These are phyloP conservation scores for Podospora conica DNA, from an alignment of 495 filamentous ascomycete genomes.

Conservation along the genomic window DNA sequence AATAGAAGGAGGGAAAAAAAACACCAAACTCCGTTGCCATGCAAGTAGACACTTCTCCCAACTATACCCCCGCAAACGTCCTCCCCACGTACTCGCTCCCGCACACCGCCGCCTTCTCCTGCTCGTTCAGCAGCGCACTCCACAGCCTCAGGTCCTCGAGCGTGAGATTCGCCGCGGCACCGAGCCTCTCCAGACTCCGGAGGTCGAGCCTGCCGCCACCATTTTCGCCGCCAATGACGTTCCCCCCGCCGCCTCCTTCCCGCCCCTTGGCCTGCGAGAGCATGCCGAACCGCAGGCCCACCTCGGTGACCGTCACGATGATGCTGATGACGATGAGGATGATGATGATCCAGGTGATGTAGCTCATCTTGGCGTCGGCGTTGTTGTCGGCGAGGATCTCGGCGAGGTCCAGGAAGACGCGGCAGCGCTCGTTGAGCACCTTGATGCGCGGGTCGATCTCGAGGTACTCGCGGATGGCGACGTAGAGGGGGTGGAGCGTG, in stretches of 20 bases:
- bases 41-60: neutral
- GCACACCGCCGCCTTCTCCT: constrained; percentile 41
- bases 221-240: constrained; percentile 15
- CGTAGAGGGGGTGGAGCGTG: constrained; percentile 88
- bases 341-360: constrained; percentile 97
- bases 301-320: constrained; percentile 82
- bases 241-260: constrained; percentile 12
- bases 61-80: constrained; percentile 35
- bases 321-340: constrained; percentile 87
- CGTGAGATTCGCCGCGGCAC: constrained; percentile 31
- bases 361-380: constrained; percentile 87
- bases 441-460: constrained; percentile 93
- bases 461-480: constrained; percentile 91
- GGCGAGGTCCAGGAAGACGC: constrained; percentile 93
- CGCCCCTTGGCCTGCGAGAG: constrained; percentile 45
- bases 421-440: constrained; percentile 92
- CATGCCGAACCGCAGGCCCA: constrained; percentile 79
- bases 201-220: constrained; percentile 19
- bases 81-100: constrained; percentile 36
- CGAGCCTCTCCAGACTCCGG: constrained; percentile 15
- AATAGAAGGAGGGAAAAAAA: neutral
- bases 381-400: constrained; percentile 91
- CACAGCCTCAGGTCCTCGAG: constrained; percentile 33
- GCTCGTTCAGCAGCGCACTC: constrained; percentile 31
- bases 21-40: constrained; percentile 5